Percentiles rank a stretch among this genome's conserved stretches.
phyloP scores from a whole-genome alignment of 2,329 filamentous ascomycete species.

The Verticillium alfalfae region DNA sequence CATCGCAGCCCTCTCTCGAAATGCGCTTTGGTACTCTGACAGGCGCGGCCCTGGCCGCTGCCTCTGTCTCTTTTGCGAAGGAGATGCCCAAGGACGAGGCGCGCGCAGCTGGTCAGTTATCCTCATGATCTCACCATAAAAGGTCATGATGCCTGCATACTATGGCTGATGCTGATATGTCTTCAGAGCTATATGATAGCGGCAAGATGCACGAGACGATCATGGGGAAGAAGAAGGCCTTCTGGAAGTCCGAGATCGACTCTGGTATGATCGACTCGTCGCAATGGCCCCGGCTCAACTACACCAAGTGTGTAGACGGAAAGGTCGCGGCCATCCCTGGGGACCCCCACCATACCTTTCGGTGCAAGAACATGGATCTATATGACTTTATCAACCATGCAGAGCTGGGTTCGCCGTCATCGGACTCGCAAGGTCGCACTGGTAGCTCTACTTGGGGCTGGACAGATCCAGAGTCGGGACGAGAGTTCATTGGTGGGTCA shows the following conservation, averaged over 20 bases:
- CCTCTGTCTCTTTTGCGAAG: slow-evolving; percentile 14
- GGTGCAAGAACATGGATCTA: slow-evolving; percentile 20
- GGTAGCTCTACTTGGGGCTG: slow-evolving; percentile 33
- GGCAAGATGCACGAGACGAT: slow-evolving; percentile 3
- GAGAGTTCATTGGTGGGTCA: slow-evolving; percentile 6
- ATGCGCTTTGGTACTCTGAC: slow-evolving; percentile 11
- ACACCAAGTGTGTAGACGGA: slow-evolving; percentile 9
- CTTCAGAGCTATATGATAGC: slow-evolving; percentile 2
- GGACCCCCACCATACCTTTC: slow-evolving; percentile 12
- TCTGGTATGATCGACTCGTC: slow-evolving; percentile 7
- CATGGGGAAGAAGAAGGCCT: slow-evolving; percentile 1
- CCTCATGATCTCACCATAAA: background rate
- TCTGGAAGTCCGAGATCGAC: background rate
- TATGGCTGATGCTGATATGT: background rate
- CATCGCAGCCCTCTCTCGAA: background rate
- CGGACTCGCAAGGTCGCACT: slow-evolving; percentile 10
- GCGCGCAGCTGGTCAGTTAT: slow-evolving; percentile 12
- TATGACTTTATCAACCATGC: slow-evolving; percentile 49
- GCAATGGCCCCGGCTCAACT: slow-evolving; percentile 5
- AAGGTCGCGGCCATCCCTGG: slow-evolving; percentile 10
- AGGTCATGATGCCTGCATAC: too few species aligned
- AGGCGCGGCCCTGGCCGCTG: background rate
- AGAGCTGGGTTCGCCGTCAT: slow-evolving; percentile 35
- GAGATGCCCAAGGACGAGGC: slow-evolving; percentile 21
- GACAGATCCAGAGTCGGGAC: slow-evolving; percentile 30